Percentiles rank a stretch among this genome's conserved stretches.
phyloP scores from a whole-genome alignment of 2,329 filamentous ascomycete species.

The Volutella citrinella region DNA sequence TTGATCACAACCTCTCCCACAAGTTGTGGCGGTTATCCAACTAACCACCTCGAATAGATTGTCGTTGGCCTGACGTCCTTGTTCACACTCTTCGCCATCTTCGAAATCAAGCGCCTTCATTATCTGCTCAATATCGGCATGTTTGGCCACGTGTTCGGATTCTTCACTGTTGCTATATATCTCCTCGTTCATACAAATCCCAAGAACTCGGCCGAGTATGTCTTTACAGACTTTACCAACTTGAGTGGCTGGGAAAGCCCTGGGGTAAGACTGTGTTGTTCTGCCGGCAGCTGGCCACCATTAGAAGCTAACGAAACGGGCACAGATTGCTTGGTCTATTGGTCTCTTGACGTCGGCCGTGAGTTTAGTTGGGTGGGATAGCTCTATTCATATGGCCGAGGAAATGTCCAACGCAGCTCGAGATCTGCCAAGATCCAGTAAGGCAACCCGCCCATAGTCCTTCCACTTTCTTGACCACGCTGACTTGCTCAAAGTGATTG shows the following conservation, averaged over 20 bases:
- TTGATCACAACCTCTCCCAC: too few species aligned
- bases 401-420: slow-evolving; percentile 6
- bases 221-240: slow-evolving; percentile 7
- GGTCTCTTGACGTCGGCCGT: slow-evolving; percentile 3
- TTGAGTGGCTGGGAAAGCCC: slow-evolving; percentile 7
- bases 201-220: slow-evolving; percentile 5
- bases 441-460: too few species aligned
- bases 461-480: too few species aligned
- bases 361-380: slow-evolving; percentile 7
- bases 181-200: slow-evolving; percentile 3
- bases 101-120: slow-evolving; percentile 3
- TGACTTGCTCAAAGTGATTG: slow-evolving; percentile 1
- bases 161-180: slow-evolving; percentile 6
- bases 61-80: slow-evolving; percentile 5
- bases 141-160: slow-evolving; percentile 4
- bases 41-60: slow-evolving; percentile 1
- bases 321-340: slow-evolving; percentile 5
- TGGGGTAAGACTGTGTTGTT: slow-evolving; percentile 7
- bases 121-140: slow-evolving; percentile 4
- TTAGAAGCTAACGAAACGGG: too few species aligned
- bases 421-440: slow-evolving; percentile 6
- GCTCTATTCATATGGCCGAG: slow-evolving; percentile 7
- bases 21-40: neutral
- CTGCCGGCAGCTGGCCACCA: too few species aligned
- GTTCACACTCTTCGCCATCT: slow-evolving; percentile 5